Conservation (phyloP, 352 stramenopile genomes). For the Globisporangium polare region DNA sequence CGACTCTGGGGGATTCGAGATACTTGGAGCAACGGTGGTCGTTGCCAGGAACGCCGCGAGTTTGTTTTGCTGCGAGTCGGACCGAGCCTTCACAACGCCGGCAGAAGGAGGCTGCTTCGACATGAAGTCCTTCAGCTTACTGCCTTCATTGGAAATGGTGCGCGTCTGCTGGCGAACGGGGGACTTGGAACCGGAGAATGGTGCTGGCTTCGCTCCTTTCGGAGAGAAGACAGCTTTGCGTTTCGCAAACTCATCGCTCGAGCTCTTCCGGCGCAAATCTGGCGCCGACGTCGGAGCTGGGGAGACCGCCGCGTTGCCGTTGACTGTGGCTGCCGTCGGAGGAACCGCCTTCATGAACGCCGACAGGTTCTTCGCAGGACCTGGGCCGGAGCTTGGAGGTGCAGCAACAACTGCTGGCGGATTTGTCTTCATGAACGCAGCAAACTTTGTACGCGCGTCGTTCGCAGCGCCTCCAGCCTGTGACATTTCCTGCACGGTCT, state of each 20-base stretch:
- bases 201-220: conserved; percentile 19
- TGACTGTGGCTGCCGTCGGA: conserved; percentile 12
- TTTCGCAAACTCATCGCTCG: conserved; percentile 50
- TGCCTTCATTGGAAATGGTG: conserved; percentile 24
- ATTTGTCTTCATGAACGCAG: conserved; percentile 77
- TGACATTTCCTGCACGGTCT: conserved; percentile 14
- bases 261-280: conserved; percentile 23
- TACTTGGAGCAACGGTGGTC: conserved; percentile 40
- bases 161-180: conserved; percentile 2
- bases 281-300: conserved; percentile 28
- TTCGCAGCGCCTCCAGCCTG: conserved; percentile 16
- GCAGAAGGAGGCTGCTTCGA: conserved; percentile 52
- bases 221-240: conserved; percentile 58
- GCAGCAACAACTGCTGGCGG: conserved; percentile 30
- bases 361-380: conserved; percentile 20
- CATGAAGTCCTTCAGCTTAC: conserved; percentile 80
- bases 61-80: conserved; percentile 63
- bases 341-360: conserved; percentile 30
- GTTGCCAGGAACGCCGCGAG: conserved; percentile 71
- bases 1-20: conserved; percentile 14
- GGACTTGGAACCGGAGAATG: conserved; percentile 19
- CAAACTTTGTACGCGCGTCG: conserved; percentile 72
- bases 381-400: conserved; percentile 14
- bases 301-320: conserved; percentile 6
- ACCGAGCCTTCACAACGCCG: conserved; percentile 35